Evolutionary conservation across 345 rosid species (phyloP), one percentile per base, ranked within the genome.

Genomic region (Laguncularia racemosa): DNA sequence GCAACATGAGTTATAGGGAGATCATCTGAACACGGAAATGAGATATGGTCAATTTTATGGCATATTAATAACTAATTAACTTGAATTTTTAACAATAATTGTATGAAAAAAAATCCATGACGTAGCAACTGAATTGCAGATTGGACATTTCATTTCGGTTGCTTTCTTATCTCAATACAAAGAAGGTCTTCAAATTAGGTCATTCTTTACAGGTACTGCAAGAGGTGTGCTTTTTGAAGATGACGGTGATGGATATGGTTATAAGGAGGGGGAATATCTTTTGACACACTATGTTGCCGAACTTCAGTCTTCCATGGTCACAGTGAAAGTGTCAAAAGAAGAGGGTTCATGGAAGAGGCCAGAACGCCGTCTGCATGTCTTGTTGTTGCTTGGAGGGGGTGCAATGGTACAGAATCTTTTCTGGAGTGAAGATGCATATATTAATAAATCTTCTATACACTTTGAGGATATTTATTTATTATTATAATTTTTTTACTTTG

Each of bases 341-440:
- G 87, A 91, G 73, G 98, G 98, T 62, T 72, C 69, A 12, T 88
- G 96, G 95, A 60, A 78, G 67, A 88, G 98, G 72, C 96, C 96
- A 61, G 66, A 77, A 14, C 91, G 96, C 19, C 83, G 78, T 62
- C 38, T 91, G 50, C 83, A 75, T 70, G 82, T 81, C 51, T 77
- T 77, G 18, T 57, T 91, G 58, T 82, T 91, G 60, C 79, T 91
- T 46, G 96, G 92, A 61, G 95, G 82, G 45, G 85, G 95, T 56
- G 92, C 91, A 70, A 77, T 64, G 92, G 96, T 91, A 73, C 47
- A 44, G 54, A 52, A 52, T 60, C 16, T 65, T 55, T 59, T 20
- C 46, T 14, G 18, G 52, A 10, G 19, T 13, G 13, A 10, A 5
- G 52, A 50, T 50, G 18, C 12, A 50, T 15, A 17, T 14, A n/a